Percentiles rank a stretch among this genome's conserved stretches.
phyloP scores from a whole-genome alignment of 1,139 yeast genomes.

The Lodderomyces oxycetoniae region DNA sequence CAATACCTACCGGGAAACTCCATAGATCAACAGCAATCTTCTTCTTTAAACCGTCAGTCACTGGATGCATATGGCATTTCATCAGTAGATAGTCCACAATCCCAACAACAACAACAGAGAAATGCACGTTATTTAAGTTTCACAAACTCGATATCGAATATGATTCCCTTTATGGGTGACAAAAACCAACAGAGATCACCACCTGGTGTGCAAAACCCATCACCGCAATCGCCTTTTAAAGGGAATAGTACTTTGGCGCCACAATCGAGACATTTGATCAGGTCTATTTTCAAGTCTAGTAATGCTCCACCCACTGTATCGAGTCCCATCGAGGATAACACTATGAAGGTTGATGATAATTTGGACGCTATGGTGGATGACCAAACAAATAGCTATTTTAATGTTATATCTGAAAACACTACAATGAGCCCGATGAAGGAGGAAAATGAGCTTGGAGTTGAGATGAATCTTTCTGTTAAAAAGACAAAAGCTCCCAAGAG shows the following conservation, averaged over 20 bases:
- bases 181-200: constrained; percentile 26
- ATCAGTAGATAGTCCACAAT: constrained; percentile 18
- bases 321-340: constrained; percentile 1
- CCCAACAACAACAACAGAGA: constrained; percentile 16
- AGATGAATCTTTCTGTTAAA: constrained; percentile 14
- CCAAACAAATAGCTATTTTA: constrained; percentile 6
- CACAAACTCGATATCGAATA: constrained; percentile 37
- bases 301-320: constrained; percentile 3
- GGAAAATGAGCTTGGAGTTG: constrained; percentile 17
- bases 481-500: constrained; percentile 32
- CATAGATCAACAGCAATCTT: constrained; percentile 28
- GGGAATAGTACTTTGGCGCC: constrained; percentile 13
- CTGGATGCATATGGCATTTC: constrained; percentile 25
- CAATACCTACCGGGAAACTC: constrained; percentile 39
- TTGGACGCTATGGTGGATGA: constrained; percentile 11
- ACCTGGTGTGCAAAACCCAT: constrained; percentile 6
- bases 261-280: constrained; percentile 34
- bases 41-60: constrained; percentile 30
- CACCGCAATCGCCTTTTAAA: constrained; percentile 3
- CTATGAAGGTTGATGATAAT: constrained; percentile 7
- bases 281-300: constrained; percentile 35
- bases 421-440: constrained; percentile 21
- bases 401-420: constrained; percentile 14
- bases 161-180: constrained; percentile 45
- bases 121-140: constrained; percentile 31